A percentile compares a stretch with the other conserved stretches of the same genome.
phyloP scores from a whole-genome alignment of 768 basidiomycete species.

The Kwoniella sp. region DNA sequence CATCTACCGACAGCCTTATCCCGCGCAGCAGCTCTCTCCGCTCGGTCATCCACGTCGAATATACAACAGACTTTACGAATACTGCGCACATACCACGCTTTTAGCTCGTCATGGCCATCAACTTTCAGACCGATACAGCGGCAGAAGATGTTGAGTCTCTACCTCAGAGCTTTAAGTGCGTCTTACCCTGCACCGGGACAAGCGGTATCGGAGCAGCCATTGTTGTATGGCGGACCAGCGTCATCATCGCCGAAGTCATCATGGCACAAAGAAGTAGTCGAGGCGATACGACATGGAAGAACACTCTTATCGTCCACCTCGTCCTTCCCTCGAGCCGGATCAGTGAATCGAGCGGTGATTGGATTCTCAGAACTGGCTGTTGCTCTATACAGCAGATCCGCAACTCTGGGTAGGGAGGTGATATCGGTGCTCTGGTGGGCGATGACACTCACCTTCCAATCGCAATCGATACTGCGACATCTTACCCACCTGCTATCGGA shows the following conservation, averaged over 20 bases:
- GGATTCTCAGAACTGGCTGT: slow-evolving; percentile 68
- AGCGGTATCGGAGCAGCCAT: slow-evolving; percentile 34
- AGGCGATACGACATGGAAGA: slow-evolving; percentile 72
- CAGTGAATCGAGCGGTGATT: slow-evolving; percentile 75
- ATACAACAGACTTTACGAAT: slow-evolving; percentile 38
- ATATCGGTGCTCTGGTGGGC: slow-evolving; percentile 86
- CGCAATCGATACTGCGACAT: slow-evolving; percentile 79
- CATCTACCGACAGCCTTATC: slow-evolving; percentile 82
- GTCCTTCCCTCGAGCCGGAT: slow-evolving; percentile 77
- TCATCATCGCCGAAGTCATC: slow-evolving; percentile 33
- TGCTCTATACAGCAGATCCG: slow-evolving; percentile 24
- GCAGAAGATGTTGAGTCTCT: slow-evolving; percentile 68
- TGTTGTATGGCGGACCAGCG: slow-evolving; percentile 20
- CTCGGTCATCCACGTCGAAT: slow-evolving; percentile 57
- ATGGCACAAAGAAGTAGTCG: slow-evolving; percentile 70
- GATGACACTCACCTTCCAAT: slow-evolving; percentile 90
- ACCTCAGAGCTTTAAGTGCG: slow-evolving; percentile 70
- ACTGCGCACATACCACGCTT: slow-evolving; percentile 53
- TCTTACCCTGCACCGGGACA: slow-evolving; percentile 30
- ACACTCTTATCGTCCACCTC: slow-evolving; percentile 70
- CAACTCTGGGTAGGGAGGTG: slow-evolving; percentile 24
- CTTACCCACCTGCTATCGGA: slow-evolving; percentile 77
- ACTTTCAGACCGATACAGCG: slow-evolving; percentile 77
- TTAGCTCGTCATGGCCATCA: slow-evolving; percentile 69
- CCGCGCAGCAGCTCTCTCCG: slow-evolving; percentile 71